A percentile compares a stretch with the other conserved stretches of the same genome.
These are phyloP conservation scores for Aspergillus coremiiformis DNA, from an alignment of 495 filamentous ascomycete species.

Conservation along the genomic window DNA sequence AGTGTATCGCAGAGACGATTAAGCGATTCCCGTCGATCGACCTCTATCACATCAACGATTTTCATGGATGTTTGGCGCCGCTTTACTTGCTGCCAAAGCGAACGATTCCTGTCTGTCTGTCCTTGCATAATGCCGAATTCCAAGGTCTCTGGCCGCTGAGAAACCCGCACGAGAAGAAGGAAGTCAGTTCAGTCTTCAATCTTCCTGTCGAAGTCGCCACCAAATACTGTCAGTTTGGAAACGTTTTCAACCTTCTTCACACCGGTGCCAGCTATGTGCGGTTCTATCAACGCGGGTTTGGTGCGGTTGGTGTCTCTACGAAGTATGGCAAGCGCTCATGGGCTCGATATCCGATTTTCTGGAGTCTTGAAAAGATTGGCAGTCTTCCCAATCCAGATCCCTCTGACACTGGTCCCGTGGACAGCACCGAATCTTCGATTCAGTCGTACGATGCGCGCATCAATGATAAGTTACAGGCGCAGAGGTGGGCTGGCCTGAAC, in stretches of 20 bases:
- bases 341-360: conserved; percentile 71
- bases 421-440: conserved; percentile 47
- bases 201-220: conserved; percentile 34
- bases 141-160: conserved; percentile 70
- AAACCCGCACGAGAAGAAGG: conserved; percentile 54
- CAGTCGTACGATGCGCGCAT: conserved; percentile 51
- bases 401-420: conserved; percentile 63
- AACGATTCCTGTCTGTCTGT: conserved; percentile 42
- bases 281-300: conserved; percentile 66
- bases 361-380: conserved; percentile 64
- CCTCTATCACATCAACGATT: conserved; percentile 76
- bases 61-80: conserved; percentile 68
- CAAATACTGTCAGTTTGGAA: conserved; percentile 54
- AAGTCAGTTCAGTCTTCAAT: conserved; percentile 68
- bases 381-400: conserved; percentile 71
- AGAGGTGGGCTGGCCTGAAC: conserved; percentile 68
- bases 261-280: conserved; percentile 65
- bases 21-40: conserved; percentile 52
- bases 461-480: conserved; percentile 56
- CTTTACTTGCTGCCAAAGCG: conserved; percentile 59
- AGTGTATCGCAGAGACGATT: conserved; percentile 58
- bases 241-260: conserved; percentile 65
- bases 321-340: conserved; percentile 72
- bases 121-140: conserved; percentile 64
- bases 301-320: conserved; percentile 65